Conservation (phyloP, 2,329 filamentous ascomycete species). For the Calonectria naviculata region DNA sequence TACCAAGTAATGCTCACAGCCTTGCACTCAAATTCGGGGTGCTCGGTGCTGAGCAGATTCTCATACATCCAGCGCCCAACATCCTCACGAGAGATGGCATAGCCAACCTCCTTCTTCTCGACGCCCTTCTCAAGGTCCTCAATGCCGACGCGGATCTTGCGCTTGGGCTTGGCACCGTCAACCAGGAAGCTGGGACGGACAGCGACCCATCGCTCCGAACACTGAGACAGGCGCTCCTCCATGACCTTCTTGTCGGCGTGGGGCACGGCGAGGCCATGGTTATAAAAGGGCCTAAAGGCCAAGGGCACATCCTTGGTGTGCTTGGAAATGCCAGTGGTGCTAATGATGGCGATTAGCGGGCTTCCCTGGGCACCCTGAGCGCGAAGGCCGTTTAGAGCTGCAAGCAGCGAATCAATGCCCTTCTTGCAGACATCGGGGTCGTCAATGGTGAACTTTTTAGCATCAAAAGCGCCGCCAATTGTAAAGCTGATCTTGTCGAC, state of each 20-base stretch:
- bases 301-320: slow-evolving; percentile 47
- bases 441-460: slow-evolving; percentile 41
- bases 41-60: slow-evolving; percentile 42
- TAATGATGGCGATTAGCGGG: slow-evolving; percentile 51
- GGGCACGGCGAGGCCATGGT: slow-evolving; percentile 50
- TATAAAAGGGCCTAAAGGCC: slow-evolving; percentile 56
- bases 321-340: slow-evolving; percentile 54
- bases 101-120: slow-evolving; percentile 52
- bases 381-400: slow-evolving; percentile 43
- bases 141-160: slow-evolving; percentile 42
- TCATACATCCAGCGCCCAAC: slow-evolving; percentile 55
- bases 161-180: slow-evolving; percentile 34
- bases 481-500: slow-evolving; percentile 53
- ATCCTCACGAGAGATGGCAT: slow-evolving; percentile 53
- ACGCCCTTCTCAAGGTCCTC: slow-evolving; percentile 47
- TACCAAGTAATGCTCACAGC: slow-evolving; percentile 44
- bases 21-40: slow-evolving; percentile 40
- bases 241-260: slow-evolving; percentile 61
- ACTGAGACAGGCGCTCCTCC: slow-evolving; percentile 47
- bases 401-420: slow-evolving; percentile 48
- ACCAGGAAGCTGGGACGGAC: slow-evolving; percentile 51
- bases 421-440: slow-evolving; percentile 55
- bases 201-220: slow-evolving; percentile 46
- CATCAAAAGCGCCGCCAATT: slow-evolving; percentile 48
- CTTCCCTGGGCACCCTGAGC: slow-evolving; percentile 30